Base-by-base conservation (phyloP, 768 basidiomycete species). In the Panaeolus cyanescens region DNA sequence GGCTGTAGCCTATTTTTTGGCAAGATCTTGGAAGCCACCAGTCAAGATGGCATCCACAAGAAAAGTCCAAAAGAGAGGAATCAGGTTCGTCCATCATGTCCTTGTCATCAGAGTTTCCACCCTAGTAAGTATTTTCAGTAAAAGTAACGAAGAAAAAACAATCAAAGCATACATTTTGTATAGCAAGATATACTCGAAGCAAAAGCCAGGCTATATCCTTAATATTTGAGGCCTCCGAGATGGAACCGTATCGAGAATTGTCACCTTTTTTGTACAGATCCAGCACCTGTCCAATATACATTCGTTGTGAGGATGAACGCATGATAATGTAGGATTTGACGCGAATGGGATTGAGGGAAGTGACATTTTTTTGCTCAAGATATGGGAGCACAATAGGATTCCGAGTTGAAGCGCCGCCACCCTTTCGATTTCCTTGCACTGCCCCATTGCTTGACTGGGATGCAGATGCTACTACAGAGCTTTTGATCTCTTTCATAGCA, bases 261-360 rank as follows among this genome's bases (percentile, higher is more conserved):
- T 55, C 30, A 31, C 54, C 31, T 55, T 55, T 55, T 30, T 55
- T 55, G 28, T 55, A 55, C 30, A 55, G 25, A 33, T 55, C 54
- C 6, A 55, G 54, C 5, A 55, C 54, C 6, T 55, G n/a, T 22
- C 54, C 54, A 12, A 55, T 55, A 33, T 55, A 55, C 6, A 55
- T 7, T 19, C 54, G 20, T n/a, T 55, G 25, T 6, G 33, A 34
- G 8, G 5, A 19, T 5, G 54, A 32, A 19, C 54, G 20, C 54
- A 55, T 55, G 31, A 55, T 55, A 12, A 55, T 12, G 19, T 32
- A 55, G 9, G 54, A 55, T 19, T 34, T 34, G 33, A 13, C 13
- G n/a, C 33, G 33, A 34, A 34, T 34, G 6, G 30, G 8, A n/a
- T 30, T 33, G 30, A n/a, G 33, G 7, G 54, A 30, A 19, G 30